Conservation (phyloP, 176 grass and related monocot species). For the Canna indica region DNA sequence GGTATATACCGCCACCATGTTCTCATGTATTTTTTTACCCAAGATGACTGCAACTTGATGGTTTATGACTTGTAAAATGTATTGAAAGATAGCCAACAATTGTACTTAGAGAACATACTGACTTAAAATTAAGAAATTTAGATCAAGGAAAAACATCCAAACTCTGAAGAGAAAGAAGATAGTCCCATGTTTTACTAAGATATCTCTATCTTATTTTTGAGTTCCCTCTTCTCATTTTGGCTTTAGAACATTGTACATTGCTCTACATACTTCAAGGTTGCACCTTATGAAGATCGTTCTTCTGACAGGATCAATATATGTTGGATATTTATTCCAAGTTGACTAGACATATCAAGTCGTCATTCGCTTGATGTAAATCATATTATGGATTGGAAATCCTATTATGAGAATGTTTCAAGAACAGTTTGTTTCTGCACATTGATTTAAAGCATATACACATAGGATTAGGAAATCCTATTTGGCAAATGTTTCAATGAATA, state of each 20-base stretch:
- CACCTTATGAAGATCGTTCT: too few species aligned
- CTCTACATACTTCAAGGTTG: background rate
- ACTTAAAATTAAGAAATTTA: background rate
- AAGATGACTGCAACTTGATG: background rate
- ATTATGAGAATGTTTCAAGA: too few species aligned
- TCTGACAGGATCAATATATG: too few species aligned
- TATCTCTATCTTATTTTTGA: background rate
- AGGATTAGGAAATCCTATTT: too few species aligned
- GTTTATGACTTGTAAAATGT: background rate
- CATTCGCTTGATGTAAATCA: too few species aligned
- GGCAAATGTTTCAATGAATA: too few species aligned
- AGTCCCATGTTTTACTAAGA: background rate
- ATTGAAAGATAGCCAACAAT: background rate
- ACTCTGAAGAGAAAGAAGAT: background rate
- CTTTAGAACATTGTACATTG: background rate
- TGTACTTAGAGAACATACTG: background rate
- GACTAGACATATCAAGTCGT: too few species aligned
- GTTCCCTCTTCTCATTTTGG: background rate
- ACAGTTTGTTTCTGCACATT: too few species aligned
- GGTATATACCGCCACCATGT: slow-evolving; percentile 33
- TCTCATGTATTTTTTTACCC: background rate
- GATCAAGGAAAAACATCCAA: background rate
- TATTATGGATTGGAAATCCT: too few species aligned
- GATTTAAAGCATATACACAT: too few species aligned
- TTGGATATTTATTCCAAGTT: too few species aligned